These are phyloP conservation scores for Polygonum aviculare DNA, from an alignment of 148 eudicot species.

Conservation along the genomic window DNA sequence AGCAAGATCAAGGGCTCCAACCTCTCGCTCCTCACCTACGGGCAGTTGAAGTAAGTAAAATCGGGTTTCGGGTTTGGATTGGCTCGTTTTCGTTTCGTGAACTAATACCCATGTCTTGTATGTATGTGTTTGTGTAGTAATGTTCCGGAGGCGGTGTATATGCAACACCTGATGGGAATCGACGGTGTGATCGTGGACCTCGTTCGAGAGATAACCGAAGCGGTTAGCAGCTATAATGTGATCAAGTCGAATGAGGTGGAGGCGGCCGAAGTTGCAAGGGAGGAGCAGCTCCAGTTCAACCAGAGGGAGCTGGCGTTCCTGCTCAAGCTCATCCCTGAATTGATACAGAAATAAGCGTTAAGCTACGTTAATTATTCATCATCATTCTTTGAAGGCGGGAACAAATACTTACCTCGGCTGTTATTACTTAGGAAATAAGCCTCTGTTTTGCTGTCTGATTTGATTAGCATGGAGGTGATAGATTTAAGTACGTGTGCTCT, in stretches of 20 bases:
- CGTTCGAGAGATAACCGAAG: conserved; percentile 54
- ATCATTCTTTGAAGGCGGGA: too few relatives aligned
- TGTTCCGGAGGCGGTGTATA: conserved; percentile 71
- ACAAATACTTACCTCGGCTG: not conserved
- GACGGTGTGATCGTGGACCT: conserved; percentile 79
- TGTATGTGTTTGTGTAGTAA: conserved; percentile 15
- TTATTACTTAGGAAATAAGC: not conserved
- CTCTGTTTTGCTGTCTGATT: not conserved
- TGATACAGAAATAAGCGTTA: conserved; percentile 27
- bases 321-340: conserved; percentile 42
- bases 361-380: too few relatives aligned
- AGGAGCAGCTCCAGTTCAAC: conserved; percentile 33
- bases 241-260: conserved; percentile 16
- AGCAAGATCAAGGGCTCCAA: conserved; percentile 61
- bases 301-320: conserved; percentile 39
- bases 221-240: conserved; percentile 28
- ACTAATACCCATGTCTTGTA: not conserved
- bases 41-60: conserved; percentile 16
- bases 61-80: not conserved
- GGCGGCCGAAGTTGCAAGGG: not conserved
- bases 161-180: conserved; percentile 76
- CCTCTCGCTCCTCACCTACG: conserved; percentile 66
- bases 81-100: too few relatives aligned
- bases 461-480: not conserved
- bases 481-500: not conserved